These are phyloP conservation scores for Jatropha curcas DNA, from an alignment of 345 rosid genomes.

Conservation along the genomic window DNA sequence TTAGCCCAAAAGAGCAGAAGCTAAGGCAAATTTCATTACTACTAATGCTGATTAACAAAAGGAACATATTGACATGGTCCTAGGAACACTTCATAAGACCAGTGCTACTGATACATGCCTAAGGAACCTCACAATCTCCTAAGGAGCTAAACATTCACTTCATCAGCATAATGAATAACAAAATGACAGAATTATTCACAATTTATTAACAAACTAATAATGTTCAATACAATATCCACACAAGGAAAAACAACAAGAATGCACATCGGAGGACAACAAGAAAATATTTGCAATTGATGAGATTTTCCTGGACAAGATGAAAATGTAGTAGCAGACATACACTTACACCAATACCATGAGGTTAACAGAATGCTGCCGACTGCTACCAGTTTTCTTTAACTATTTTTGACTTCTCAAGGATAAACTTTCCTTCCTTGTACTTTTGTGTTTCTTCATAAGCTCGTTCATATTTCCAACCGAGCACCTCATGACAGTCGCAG, in stretches of 20 bases:
- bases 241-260: conserved; percentile 21
- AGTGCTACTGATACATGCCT: background rate
- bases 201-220: conserved; percentile 29
- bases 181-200: conserved; percentile 23
- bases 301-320: conserved; percentile 29
- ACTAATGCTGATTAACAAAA: background rate
- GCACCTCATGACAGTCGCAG: conserved; percentile 21
- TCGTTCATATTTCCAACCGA: conserved; percentile 33
- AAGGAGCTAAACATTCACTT: conserved; percentile 1
- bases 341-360: conserved; percentile 25
- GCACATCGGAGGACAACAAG: background rate
- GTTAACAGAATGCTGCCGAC: conserved; percentile 5
- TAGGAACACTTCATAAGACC: background rate
- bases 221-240: conserved; percentile 24
- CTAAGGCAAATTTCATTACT: background rate
- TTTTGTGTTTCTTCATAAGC: conserved; percentile 24
- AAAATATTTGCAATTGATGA: conserved; percentile 25
- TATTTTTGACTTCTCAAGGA: conserved; percentile 27
- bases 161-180: background rate
- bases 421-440: conserved; percentile 29
- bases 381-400: conserved; percentile 25
- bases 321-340: conserved; percentile 15
- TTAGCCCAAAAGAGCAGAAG: background rate
- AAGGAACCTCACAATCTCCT: background rate
- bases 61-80: background rate